Conservation (phyloP, 306 rosid genomes). For the Bauhinia variegata region DNA sequence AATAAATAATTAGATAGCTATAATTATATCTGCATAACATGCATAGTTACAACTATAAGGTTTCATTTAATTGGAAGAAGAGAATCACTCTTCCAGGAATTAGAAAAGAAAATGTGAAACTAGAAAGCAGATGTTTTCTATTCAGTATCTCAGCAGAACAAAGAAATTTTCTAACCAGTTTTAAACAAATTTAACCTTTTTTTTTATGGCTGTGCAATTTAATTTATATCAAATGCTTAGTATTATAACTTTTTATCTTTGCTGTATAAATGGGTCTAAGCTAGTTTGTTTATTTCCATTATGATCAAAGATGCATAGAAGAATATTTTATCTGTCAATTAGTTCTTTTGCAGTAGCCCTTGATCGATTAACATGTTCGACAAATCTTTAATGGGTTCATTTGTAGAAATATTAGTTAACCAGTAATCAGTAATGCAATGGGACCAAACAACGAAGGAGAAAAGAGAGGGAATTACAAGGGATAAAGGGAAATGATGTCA, state of each 20-base stretch:
- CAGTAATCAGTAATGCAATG: neutral
- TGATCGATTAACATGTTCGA: neutral
- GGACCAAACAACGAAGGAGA: neutral
- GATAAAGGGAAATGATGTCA: conserved; percentile 9
- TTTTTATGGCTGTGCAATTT: no score
- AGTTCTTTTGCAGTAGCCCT: conserved; percentile 18
- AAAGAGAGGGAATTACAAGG: conserved; percentile 1
- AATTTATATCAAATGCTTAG: no score
- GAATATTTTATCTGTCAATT: conserved; percentile 13
- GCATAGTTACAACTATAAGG: neutral
- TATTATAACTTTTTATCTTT: no score
- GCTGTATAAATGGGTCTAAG: no score
- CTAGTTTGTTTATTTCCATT: neutral
- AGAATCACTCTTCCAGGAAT: conserved; percentile 27
- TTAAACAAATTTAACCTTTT: no score
- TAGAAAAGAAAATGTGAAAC: no score
- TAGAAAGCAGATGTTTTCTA: no score
- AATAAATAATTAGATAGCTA: conserved; percentile 11
- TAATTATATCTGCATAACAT: conserved; percentile 16
- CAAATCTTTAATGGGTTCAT: neutral
- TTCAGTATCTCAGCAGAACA: no score
- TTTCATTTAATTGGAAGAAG: conserved; percentile 22
- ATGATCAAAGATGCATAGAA: conserved; percentile 2
- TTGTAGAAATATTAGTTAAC: conserved; percentile 9
- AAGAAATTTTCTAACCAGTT: no score